A percentile compares a stretch with the other conserved stretches of the same genome.
phyloP scores from a whole-genome alignment of 352 stramenopile genomes.

The Salisapilia sapeloensis region DNA sequence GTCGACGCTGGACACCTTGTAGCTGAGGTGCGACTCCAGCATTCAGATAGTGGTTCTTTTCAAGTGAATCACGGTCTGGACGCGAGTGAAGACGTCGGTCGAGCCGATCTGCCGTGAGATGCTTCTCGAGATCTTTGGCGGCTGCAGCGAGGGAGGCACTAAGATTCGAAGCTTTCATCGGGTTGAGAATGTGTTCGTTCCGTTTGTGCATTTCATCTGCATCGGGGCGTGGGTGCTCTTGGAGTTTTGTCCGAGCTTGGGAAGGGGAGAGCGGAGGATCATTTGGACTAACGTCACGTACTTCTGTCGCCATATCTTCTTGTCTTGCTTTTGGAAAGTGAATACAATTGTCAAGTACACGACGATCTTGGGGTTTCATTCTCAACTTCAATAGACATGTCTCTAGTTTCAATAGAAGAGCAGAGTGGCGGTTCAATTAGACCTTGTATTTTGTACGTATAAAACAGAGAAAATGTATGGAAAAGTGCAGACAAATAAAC shows the following conservation, averaged over 20 bases:
- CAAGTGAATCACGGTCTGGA: slow-evolving; percentile 31
- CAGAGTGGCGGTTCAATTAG: too few relatives aligned
- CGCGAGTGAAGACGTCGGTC: slow-evolving; percentile 39
- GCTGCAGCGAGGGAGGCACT: slow-evolving; percentile 15
- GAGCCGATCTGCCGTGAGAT: slow-evolving; percentile 44
- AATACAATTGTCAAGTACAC: too few relatives aligned
- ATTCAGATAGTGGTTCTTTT: slow-evolving; percentile 37
- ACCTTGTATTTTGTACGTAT: too few relatives aligned
- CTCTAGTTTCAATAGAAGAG: too few relatives aligned
- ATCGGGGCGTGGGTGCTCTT: slow-evolving; percentile 19
- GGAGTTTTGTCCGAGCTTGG: too few relatives aligned
- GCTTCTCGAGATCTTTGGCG: slow-evolving; percentile 25
- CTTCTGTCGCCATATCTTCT: slow-evolving; percentile 24
- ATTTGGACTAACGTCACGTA: too few relatives aligned
- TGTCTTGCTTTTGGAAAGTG: too few relatives aligned
- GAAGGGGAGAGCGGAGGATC: too few relatives aligned
- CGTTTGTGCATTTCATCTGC: slow-evolving; percentile 28
- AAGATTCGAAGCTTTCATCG: slow-evolving; percentile 5
- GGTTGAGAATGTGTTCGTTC: slow-evolving; percentile 34
- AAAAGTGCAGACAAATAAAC: too few relatives aligned
- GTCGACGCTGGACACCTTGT: slow-evolving; percentile 53
- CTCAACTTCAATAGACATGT: too few relatives aligned
- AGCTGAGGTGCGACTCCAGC: slow-evolving; percentile 31
- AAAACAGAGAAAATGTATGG: too few relatives aligned
- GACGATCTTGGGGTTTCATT: too few relatives aligned